Conservation (phyloP, 2,329 filamentous ascomycete genomes). For the Huntiella abstrusa region DNA sequence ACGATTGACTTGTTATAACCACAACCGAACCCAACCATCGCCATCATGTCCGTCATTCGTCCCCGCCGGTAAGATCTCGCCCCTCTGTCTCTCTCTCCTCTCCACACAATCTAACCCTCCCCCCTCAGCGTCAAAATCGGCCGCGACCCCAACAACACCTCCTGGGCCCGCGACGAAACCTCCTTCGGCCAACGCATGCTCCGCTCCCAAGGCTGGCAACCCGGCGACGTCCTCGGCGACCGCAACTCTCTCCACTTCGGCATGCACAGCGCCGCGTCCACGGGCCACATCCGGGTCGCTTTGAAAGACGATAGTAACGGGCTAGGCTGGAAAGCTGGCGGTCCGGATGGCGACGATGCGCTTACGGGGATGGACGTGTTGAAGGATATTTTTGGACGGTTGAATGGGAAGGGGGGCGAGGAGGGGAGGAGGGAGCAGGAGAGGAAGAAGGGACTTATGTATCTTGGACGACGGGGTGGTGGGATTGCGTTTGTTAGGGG, state of each 20-base stretch:
- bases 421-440: constrained; percentile 37
- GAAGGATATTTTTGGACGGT: constrained; percentile 63
- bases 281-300: constrained; percentile 66
- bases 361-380: constrained; percentile 76
- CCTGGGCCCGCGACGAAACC: constrained; percentile 67
- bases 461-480: constrained; percentile 50
- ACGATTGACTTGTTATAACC: background rate
- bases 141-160: constrained; percentile 86
- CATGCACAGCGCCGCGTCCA: constrained; percentile 61
- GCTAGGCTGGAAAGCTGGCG: constrained; percentile 49
- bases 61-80: constrained; percentile 8
- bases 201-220: constrained; percentile 73
- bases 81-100: background rate
- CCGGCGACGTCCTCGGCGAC: constrained; percentile 65
- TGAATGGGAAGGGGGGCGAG: constrained; percentile 73
- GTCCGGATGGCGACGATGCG: constrained; percentile 49
- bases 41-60: constrained; percentile 10
- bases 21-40: background rate
- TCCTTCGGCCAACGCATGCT: constrained; percentile 85
- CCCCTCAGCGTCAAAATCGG: constrained; percentile 46
- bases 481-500: constrained; percentile 72
- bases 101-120: background rate
- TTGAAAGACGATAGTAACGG: constrained; percentile 86
- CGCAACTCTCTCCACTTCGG: constrained; percentile 55
- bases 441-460: constrained; percentile 51